Base-by-base conservation (phyloP, 352 stramenopile genomes). In the Peronospora tabacina region DNA sequence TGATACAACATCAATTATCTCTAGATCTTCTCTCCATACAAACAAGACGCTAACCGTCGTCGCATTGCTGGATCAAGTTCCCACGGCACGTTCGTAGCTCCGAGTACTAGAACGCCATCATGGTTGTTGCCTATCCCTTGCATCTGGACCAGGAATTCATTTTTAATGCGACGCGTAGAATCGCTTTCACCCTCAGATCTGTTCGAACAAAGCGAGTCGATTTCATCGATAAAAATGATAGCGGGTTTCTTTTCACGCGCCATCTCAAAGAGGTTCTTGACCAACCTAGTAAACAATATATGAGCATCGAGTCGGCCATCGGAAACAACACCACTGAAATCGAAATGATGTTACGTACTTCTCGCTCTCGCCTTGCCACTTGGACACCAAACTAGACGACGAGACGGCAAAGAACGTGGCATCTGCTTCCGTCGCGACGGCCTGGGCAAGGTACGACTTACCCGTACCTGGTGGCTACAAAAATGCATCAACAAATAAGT, bases 201-300 rank as follows among this genome's bases (percentile, higher is more conserved):
- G 44, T 72, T 96, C 24, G 90, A 95, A 29, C 79, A 88, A n/a
- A 98, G 58, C 19, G 88, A 97, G 70, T 98, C 95, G 41, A 98
- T 96, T 75, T 98, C 95, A 66, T 98, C 95, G 48, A 98, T 97
- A 60, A 98, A 98, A 53, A 98, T 97, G 60, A 98, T 98, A 26
- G 90, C 75, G 16, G 82, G 82, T 30, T 93, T 87, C 52, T 82
- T 90, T 55, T 98, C 89, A 22, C 95, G 86, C 4, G 96, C 96
- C 87, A 99, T 97, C 49, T 98, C 90, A 66, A 99, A 99, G 10
- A 99, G 74, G 49, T 98, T 98, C 54, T 97, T 96, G 32, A 99
- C 96, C 30, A 99, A 72, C 44, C 90, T 94, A 41, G 11, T 33
- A 19, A 5, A 32, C 6, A 54, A 34, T 4, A 32, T 17, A 51